Evolutionary conservation across 1,139 yeast species (phyloP).

Genomic region (Lodderomyces jiufengensis): DNA sequence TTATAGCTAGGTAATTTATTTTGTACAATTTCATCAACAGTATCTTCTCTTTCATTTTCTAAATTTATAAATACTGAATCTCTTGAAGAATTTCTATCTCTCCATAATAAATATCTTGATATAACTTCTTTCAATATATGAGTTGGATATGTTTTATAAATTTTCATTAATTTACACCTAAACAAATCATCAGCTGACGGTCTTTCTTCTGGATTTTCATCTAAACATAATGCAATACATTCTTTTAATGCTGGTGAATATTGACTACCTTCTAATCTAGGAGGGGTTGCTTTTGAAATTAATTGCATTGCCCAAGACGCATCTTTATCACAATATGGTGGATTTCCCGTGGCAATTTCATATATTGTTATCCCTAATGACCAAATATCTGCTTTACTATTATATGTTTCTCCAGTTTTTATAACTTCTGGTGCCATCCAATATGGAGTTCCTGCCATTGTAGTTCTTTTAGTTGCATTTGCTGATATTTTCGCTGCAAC

Average conservation of each 20-base stretch:
- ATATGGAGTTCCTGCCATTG: conserved; percentile 98
- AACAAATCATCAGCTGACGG: conserved; percentile 81
- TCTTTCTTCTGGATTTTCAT: conserved; percentile 88
- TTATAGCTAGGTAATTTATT: conserved; percentile 15
- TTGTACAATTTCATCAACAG: conserved; percentile 14
- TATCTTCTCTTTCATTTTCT: conserved; percentile 26
- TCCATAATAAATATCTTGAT: conserved; percentile 77
- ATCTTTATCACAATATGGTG: conserved; percentile 95
- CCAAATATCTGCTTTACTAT: conserved; percentile 89
- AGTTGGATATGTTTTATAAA: conserved; percentile 59
- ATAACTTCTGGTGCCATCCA: conserved; percentile 99
- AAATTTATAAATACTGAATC: conserved; percentile 43
- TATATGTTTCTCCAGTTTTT: conserved; percentile 84
- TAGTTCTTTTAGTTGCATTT: conserved; percentile 75
- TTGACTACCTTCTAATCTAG: conserved; percentile 87
- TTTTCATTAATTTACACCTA: conserved; percentile 67
- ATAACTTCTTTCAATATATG: conserved; percentile 68
- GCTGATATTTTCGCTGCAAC: conserved; percentile 92
- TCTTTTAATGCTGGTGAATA: conserved; percentile 78
- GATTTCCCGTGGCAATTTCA: conserved; percentile 95
- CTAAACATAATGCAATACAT: conserved; percentile 85
- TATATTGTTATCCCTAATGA: conserved; percentile 89
- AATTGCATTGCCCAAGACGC: conserved; percentile 93
- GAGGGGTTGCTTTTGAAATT: conserved; percentile 90
- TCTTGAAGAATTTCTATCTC: conserved; percentile 56